These are phyloP conservation scores for Suillus subluteus DNA, from an alignment of 768 basidiomycete genomes.

Conservation along the genomic window DNA sequence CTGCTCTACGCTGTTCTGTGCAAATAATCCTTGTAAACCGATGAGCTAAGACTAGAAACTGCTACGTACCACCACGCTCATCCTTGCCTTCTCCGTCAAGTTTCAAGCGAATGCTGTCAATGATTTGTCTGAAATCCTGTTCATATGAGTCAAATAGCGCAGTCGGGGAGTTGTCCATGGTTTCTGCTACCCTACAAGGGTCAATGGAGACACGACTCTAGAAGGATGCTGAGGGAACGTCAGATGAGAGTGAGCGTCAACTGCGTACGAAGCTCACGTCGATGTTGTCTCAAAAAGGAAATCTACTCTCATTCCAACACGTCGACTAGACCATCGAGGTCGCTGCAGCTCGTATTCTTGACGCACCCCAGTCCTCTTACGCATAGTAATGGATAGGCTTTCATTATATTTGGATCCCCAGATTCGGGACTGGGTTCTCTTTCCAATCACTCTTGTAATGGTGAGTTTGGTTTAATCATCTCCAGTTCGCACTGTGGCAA, in stretches of 20 bases:
- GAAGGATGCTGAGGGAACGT: neutral
- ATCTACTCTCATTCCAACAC: slow-evolving; percentile 18
- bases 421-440: slow-evolving; percentile 92
- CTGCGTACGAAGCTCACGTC: slow-evolving; percentile 21
- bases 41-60: slow-evolving; percentile 7
- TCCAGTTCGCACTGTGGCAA: slow-evolving; percentile 7
- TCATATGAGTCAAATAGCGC: slow-evolving; percentile 92
- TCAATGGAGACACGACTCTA: neutral
- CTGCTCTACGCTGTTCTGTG: slow-evolving; percentile 79
- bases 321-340: neutral
- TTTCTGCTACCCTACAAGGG: slow-evolving; percentile 14
- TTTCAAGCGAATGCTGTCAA: slow-evolving; percentile 74
- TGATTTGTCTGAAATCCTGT: slow-evolving; percentile 86
- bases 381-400: slow-evolving; percentile 30
- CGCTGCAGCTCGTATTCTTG: slow-evolving; percentile 3
- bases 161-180: slow-evolving; percentile 84
- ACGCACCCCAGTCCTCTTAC: neutral
- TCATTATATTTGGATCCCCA: slow-evolving; percentile 89
- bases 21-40: slow-evolving; percentile 9
- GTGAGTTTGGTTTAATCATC: slow-evolving; percentile 45
- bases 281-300: slow-evolving; percentile 29
- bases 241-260: slow-evolving; percentile 27
- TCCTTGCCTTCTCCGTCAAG: slow-evolving; percentile 72
- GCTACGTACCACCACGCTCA: slow-evolving; percentile 66
- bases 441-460: slow-evolving; percentile 98